Evolutionary conservation across 768 basidiomycete species (phyloP).

Genomic region (Cystofilobasidium macerans): DNA sequence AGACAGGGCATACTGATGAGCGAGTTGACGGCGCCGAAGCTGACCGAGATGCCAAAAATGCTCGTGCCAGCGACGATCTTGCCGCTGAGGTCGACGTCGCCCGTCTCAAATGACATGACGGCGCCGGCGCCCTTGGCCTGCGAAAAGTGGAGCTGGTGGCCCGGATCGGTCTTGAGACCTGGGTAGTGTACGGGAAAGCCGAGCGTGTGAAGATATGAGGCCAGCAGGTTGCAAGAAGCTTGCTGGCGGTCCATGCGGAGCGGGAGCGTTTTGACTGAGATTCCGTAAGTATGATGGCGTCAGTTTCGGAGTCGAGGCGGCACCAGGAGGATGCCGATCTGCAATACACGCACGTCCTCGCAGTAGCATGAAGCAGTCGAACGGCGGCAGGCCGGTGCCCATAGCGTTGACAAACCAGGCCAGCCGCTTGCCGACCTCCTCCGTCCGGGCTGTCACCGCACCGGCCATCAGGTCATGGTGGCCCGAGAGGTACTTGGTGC

Average conservation of each 20-base stretch:
- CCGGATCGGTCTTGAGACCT: slow-evolving; percentile 69
- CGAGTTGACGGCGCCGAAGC: slow-evolving; percentile 95
- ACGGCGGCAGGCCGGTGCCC: slow-evolving; percentile 87
- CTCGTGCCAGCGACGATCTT: slow-evolving; percentile 82
- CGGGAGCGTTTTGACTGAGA: slow-evolving; percentile 70
- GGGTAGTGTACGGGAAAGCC: slow-evolving; percentile 91
- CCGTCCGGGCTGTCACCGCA: slow-evolving; percentile 78
- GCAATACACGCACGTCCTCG: slow-evolving; percentile 48
- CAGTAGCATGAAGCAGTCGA: slow-evolving; percentile 90
- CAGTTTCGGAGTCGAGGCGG: background rate
- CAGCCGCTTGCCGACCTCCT: slow-evolving; percentile 82
- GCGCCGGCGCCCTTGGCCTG: slow-evolving; percentile 87
- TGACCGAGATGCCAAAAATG: slow-evolving; percentile 94
- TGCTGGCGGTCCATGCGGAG: slow-evolving; percentile 94
- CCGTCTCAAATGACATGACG: slow-evolving; percentile 88
- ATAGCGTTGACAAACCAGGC: slow-evolving; percentile 85
- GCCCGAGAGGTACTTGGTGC: slow-evolving; percentile 92
- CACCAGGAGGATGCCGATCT: background rate
- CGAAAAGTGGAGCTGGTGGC: slow-evolving; percentile 74
- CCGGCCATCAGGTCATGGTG: slow-evolving; percentile 99
- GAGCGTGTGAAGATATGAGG: slow-evolving; percentile 67
- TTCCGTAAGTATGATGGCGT: background rate
- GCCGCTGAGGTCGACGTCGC: slow-evolving; percentile 78
- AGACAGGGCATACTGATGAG: slow-evolving; percentile 98
- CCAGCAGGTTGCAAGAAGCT: slow-evolving; percentile 65